These are phyloP conservation scores for Phytopythium cucurbitacearum DNA, from an alignment of 352 stramenopile genomes.

Conservation along the genomic window DNA sequence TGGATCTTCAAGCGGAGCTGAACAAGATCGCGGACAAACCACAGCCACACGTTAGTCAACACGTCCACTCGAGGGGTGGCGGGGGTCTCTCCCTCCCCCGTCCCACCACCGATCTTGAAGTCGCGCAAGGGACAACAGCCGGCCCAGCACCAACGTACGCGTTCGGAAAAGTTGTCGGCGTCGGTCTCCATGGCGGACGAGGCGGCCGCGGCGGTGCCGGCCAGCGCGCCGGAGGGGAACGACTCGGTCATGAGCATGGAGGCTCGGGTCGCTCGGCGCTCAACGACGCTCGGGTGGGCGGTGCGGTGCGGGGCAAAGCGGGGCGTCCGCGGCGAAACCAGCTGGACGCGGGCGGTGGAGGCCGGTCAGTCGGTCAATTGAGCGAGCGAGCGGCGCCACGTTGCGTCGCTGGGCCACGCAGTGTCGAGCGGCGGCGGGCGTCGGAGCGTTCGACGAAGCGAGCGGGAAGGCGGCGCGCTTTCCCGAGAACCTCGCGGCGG, in stretches of 20 bases:
- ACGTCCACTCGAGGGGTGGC: no score
- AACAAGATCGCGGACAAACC: no score
- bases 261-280: constrained; percentile 1
- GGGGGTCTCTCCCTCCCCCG: no score
- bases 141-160: constrained; percentile 16
- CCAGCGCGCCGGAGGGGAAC: constrained; percentile 29
- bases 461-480: neutral
- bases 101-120: no score
- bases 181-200: constrained; percentile 40
- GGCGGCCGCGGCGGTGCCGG: constrained; percentile 14
- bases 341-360: neutral
- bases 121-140: no score
- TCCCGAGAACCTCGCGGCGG: neutral
- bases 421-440: neutral
- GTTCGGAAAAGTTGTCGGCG: constrained; percentile 49
- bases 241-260: constrained; percentile 70
- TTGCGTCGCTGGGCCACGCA: neutral
- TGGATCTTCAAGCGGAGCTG: constrained; percentile 82
- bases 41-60: no score
- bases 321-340: no score
- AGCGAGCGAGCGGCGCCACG: constrained; percentile 1
- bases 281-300: no score
- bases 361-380: neutral
- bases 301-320: no score
- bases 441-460: constrained; percentile 9